Base-by-base conservation (phyloP, 106 monocot genomes). In the Alisma plantagoaquatica region DNA sequence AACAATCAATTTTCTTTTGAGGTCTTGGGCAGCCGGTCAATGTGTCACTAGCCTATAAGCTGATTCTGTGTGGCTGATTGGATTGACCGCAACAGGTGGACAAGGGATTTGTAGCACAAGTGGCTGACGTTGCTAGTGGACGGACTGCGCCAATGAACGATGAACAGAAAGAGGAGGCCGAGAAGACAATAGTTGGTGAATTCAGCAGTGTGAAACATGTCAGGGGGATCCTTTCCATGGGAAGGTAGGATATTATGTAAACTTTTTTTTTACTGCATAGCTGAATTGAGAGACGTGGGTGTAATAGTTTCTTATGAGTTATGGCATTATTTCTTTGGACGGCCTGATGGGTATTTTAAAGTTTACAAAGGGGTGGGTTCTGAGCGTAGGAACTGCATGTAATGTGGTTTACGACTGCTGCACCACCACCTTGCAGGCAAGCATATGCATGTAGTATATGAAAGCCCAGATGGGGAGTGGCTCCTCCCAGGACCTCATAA, bases 71-170 rank as follows among this genome's bases (percentile, higher is more conserved):
- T n/a, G n/a, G n/a, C n/a, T n/a, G n/a, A n/a, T n/a, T n/a, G n/a
- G n/a, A n/a, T n/a, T n/a, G 14, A 38, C 35, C 35, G 22, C 10
- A 63, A 28, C 46, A 98, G 96, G 81, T 98, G 51, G 96, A 98
- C 66, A 84, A 66, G 46, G 89, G 96, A 51, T 98, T 98, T 67
- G 96, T 98, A 75, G 96, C 89, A 45, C 96, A 98, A 90, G 96
- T 98, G 24, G 89, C 89, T 43, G 89, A 78, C 67, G 89, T 98
- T 48, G 63, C 51, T 29, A 69, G 79, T 7, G 89, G 89, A 3
- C 75, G 96, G 84, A 77, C 72, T 17, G 84, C 89, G 60, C 76
- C 85, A 27, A 76, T 98, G 89, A 98, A 89, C 71, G 75, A 78
- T 30, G 76, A 89, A 43, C 96, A 98, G 52, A 67, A 51, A 30